These are phyloP conservation scores for Orbilia quercus DNA, from an alignment of 2,329 filamentous ascomycete species.

Conservation along the genomic window DNA sequence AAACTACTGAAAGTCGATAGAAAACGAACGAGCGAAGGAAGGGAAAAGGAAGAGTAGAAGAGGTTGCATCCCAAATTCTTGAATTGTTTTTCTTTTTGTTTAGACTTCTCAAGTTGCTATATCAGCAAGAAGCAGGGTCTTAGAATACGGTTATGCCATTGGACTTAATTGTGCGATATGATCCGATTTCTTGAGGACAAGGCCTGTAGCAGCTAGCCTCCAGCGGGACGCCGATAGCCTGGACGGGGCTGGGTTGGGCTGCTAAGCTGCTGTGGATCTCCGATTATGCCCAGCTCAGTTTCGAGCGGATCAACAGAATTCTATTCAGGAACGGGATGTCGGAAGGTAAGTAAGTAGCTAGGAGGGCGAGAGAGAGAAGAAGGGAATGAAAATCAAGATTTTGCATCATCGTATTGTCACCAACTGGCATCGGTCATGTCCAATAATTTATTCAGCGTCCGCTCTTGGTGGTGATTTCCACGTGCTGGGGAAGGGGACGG, in stretches of 20 bases:
- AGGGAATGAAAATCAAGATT: conserved; percentile 8
- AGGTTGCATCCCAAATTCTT: conserved; percentile 32
- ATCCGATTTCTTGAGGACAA: conserved; percentile 54
- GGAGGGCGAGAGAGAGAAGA: conserved; percentile 2
- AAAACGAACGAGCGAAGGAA: conserved; percentile 27
- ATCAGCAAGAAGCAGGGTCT: conserved; percentile 44
- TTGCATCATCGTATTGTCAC: conserved; percentile 27
- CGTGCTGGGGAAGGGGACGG: conserved; percentile 39
- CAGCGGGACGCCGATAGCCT: conserved; percentile 38
- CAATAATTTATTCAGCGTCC: neutral
- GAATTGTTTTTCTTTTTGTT: conserved; percentile 11
- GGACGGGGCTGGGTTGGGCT: conserved; percentile 54
- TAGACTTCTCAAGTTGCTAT: conserved; percentile 35
- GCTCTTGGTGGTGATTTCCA: conserved; percentile 14
- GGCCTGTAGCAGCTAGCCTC: conserved; percentile 24
- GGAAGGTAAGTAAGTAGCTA: too few relatives aligned
- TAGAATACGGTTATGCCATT: conserved; percentile 46
- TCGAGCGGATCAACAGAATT: conserved; percentile 42
- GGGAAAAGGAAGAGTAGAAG: conserved; percentile 22
- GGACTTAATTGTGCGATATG: conserved; percentile 45
- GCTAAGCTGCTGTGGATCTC: conserved; percentile 49
- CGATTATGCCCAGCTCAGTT: conserved; percentile 23
- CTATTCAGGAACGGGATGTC: conserved; percentile 51
- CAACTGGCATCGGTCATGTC: neutral
- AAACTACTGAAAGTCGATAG: conserved; percentile 27